Evolutionary conservation across 1,284 basidiomycete species (phyloP).

Genomic region (Porodaedalea pini): DNA sequence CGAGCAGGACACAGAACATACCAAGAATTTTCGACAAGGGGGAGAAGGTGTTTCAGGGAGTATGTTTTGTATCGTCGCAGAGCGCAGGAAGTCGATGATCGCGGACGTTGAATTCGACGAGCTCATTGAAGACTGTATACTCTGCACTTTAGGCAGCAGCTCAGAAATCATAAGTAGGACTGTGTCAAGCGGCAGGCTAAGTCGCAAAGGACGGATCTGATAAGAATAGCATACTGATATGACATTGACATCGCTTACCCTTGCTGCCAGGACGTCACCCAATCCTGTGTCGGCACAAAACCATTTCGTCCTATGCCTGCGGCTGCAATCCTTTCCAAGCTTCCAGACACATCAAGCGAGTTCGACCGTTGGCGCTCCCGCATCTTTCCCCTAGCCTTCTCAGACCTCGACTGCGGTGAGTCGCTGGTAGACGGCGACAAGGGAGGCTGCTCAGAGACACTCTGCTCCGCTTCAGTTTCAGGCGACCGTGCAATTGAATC

Average conservation of each 20-base stretch:
- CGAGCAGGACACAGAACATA: conserved; percentile 28
- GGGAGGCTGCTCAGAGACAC: conserved; percentile 29
- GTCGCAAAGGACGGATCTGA: conserved; percentile 11
- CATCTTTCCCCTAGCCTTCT: conserved; percentile 89
- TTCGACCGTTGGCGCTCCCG: conserved; percentile 54
- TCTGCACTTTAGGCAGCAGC: conserved; percentile 82
- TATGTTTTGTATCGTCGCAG: conserved; percentile 59
- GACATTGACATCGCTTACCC: conserved; percentile 48
- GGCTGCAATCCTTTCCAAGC: conserved; percentile 60
- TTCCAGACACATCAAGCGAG: conserved; percentile 55
- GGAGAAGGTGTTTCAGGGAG: conserved; percentile 68
- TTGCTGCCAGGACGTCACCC: conserved; percentile 89
- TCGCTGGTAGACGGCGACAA: conserved; percentile 44
- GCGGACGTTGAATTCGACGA: conserved; percentile 61
- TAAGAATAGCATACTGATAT: conserved; percentile 5
- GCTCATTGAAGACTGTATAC: conserved; percentile 63
- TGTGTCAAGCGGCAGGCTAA: conserved; percentile 78
- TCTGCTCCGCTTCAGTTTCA: conserved; percentile 26
- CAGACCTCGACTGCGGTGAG: conserved; percentile 42
- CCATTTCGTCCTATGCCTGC: conserved; percentile 78
- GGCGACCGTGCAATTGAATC: conserved; percentile 10
- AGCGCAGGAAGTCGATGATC: conserved; percentile 68
- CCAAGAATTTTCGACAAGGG: conserved; percentile 69
- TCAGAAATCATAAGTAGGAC: conserved; percentile 84
- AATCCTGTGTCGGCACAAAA: conserved; percentile 91